These are phyloP conservation scores for Macadamia integrifolia DNA, from an alignment of 164 flowering plant species.

Conservation along the genomic window DNA sequence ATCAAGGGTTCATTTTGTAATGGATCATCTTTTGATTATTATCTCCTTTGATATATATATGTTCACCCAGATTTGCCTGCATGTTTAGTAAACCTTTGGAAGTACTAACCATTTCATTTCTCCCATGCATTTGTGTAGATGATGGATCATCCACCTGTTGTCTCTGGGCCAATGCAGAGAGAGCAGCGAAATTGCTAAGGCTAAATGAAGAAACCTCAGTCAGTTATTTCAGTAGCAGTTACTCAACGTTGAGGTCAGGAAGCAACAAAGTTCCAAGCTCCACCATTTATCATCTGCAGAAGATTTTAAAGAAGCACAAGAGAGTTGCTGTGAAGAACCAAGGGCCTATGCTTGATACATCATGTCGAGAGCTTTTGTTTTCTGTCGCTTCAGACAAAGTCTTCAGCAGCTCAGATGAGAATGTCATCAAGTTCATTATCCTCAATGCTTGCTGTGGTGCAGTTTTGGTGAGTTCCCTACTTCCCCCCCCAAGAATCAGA, in stretches of 20 bases:
- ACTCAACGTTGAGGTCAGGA: conserved; percentile 14
- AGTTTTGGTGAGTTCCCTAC: conserved; percentile 46
- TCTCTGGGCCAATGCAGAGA: conserved; percentile 76
- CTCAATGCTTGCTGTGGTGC: conserved; percentile 45
- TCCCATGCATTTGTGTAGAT: conserved; percentile 31
- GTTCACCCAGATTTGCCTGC: not conserved
- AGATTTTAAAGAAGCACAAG: conserved; percentile 46
- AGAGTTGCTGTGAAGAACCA: conserved; percentile 45
- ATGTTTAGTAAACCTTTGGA: not conserved
- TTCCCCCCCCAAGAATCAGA: not conserved
- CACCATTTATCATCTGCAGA: conserved; percentile 26
- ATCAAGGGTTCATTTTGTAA: too few species aligned
- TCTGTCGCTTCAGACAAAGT: conserved; percentile 35
- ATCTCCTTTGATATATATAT: too few species aligned
- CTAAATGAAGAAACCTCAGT: conserved; percentile 31
- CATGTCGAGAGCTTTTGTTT: conserved; percentile 37
- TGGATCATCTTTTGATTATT: too few species aligned
- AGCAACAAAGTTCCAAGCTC: conserved; percentile 12
- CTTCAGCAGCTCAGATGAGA: conserved; percentile 43
- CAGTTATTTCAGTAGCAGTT: conserved; percentile 17
- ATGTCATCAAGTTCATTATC: conserved; percentile 42
- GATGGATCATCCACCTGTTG: conserved; percentile 71
- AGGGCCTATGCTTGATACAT: conserved; percentile 47
- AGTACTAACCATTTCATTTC: not conserved
- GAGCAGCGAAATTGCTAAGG: conserved; percentile 52